These are phyloP conservation scores for Quercus lobata DNA, from an alignment of 331 rosid species.

Conservation along the genomic window DNA sequence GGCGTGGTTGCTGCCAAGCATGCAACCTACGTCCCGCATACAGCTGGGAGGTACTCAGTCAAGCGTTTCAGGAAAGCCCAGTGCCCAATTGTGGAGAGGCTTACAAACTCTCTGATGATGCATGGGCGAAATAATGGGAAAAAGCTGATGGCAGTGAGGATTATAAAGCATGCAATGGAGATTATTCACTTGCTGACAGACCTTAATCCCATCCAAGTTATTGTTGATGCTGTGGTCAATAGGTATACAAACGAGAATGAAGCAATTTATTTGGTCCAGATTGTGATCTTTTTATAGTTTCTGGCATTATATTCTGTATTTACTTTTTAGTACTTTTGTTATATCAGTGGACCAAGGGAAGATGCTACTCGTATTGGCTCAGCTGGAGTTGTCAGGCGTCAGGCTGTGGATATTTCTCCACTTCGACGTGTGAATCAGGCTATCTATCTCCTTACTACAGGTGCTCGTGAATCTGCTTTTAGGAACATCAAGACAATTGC, in stretches of 20 bases:
- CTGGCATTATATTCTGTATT: background rate
- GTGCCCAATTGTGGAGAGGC: conserved; percentile 66
- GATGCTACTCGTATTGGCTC: conserved; percentile 61
- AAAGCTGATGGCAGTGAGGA: conserved; percentile 53
- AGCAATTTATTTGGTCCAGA: background rate
- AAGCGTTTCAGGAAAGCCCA: conserved; percentile 62
- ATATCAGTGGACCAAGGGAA: conserved; percentile 55
- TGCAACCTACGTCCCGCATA: conserved; percentile 58
- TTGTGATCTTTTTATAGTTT: background rate
- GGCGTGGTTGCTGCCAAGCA: conserved; percentile 49
- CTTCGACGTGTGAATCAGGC: conserved; percentile 61
- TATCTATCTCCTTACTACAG: conserved; percentile 55
- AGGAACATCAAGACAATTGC: conserved; percentile 66
- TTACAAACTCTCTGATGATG: conserved; percentile 67
- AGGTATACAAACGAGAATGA: conserved; percentile 21
- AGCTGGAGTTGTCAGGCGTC: conserved; percentile 62
- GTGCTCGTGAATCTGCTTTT: conserved; percentile 64
- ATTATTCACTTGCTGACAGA: conserved; percentile 61
- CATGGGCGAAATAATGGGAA: conserved; percentile 62
- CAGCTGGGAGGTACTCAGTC: conserved; percentile 59
- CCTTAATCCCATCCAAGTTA: conserved; percentile 57
- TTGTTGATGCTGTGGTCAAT: conserved; percentile 59
- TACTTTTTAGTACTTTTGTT: background rate
- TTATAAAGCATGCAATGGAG: conserved; percentile 52
- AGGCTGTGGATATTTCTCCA: conserved; percentile 66